Evolutionary conservation across 2,329 filamentous ascomycete genomes (phyloP).

Genomic region (Epichloe sibirici): DNA sequence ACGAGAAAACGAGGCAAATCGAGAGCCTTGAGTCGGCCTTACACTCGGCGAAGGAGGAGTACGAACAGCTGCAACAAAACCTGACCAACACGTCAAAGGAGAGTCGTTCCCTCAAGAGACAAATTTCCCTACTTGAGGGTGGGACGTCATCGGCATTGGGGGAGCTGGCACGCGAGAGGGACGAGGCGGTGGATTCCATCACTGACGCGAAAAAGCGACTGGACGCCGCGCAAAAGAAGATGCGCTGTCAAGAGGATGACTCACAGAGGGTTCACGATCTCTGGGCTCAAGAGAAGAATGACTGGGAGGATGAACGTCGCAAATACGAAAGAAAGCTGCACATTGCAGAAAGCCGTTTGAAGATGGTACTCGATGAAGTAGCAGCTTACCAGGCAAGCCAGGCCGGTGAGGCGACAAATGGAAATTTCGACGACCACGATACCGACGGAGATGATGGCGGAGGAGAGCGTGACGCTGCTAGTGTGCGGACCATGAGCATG

Average conservation of each 20-base stretch:
- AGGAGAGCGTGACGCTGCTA: slow-evolving; percentile 59
- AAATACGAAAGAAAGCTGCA: slow-evolving; percentile 76
- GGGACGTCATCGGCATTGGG: slow-evolving; percentile 77
- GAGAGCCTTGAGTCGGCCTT: slow-evolving; percentile 70
- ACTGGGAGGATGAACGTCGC: slow-evolving; percentile 74
- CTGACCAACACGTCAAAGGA: slow-evolving; percentile 60
- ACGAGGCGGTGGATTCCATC: slow-evolving; percentile 64
- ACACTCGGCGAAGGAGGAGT: slow-evolving; percentile 59
- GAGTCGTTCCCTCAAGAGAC: slow-evolving; percentile 66
- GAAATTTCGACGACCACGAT: slow-evolving; percentile 28
- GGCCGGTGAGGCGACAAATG: slow-evolving; percentile 25
- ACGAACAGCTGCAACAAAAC: slow-evolving; percentile 54
- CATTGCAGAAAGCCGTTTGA: slow-evolving; percentile 77
- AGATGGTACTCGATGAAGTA: slow-evolving; percentile 75
- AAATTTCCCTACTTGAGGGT: slow-evolving; percentile 76
- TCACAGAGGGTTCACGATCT: slow-evolving; percentile 63
- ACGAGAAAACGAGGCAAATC: slow-evolving; percentile 78
- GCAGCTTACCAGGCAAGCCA: slow-evolving; percentile 53
- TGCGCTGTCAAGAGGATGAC: slow-evolving; percentile 71
- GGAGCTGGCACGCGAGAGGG: slow-evolving; percentile 73
- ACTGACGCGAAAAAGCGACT: slow-evolving; percentile 65
- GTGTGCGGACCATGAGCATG: slow-evolving; percentile 60
- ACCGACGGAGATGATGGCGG: slow-evolving; percentile 49
- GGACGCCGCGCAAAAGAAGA: slow-evolving; percentile 65
- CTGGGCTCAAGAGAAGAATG: slow-evolving; percentile 74